These are phyloP conservation scores for Neohortaea acidophila DNA, from an alignment of 495 filamentous ascomycete species.

Conservation along the genomic window DNA sequence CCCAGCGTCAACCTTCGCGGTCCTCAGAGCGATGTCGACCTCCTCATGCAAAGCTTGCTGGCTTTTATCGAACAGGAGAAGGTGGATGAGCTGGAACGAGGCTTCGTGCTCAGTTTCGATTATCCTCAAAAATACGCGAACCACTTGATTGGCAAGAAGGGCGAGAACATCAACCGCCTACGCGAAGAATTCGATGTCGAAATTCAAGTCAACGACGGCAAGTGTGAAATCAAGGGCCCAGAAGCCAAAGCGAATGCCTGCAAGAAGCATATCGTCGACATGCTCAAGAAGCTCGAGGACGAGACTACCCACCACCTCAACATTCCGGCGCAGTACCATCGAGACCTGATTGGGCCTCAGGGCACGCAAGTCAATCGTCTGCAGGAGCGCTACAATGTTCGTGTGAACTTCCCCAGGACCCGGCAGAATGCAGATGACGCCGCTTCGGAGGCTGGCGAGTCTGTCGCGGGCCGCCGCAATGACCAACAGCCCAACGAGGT, in stretches of 20 bases:
- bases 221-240: constrained; percentile 56
- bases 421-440: constrained; percentile 47
- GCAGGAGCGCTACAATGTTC: constrained; percentile 76
- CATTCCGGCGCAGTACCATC: constrained; percentile 74
- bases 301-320: constrained; percentile 75
- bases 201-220: constrained; percentile 67
- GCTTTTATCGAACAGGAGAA: constrained; percentile 71
- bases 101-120: constrained; percentile 68
- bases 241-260: constrained; percentile 70
- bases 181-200: constrained; percentile 95
- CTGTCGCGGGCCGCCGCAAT: constrained; percentile 46
- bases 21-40: constrained; percentile 51
- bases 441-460: constrained; percentile 54
- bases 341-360: constrained; percentile 53
- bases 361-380: constrained; percentile 51
- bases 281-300: constrained; percentile 70
- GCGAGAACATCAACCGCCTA: constrained; percentile 88
- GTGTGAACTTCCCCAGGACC: constrained; percentile 81
- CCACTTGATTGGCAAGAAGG: constrained; percentile 78
- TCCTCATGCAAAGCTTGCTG: constrained; percentile 50
- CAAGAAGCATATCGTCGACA: constrained; percentile 54
- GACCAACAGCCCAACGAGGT: constrained; percentile 82
- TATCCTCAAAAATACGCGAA: constrained; percentile 92
- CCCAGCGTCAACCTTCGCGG: constrained; percentile 51
- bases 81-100: constrained; percentile 75